Percentiles rank a stretch among this genome's conserved stretches.
phyloP scores from a whole-genome alignment of 2,329 filamentous ascomycete genomes.

The Arthrobotrys conoides region DNA sequence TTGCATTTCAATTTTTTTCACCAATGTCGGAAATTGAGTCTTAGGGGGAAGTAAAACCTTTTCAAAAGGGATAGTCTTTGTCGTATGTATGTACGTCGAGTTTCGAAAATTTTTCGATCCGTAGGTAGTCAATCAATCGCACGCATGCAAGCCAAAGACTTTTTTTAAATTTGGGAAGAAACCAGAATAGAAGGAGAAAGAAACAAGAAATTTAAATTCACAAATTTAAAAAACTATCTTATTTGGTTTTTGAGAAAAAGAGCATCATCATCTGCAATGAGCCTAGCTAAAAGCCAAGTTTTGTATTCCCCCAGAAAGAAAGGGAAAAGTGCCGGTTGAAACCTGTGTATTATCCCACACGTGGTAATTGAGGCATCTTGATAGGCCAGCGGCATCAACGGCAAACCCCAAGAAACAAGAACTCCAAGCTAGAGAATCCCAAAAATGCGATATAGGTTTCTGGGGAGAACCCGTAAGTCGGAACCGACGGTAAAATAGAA shows the following conservation, averaged over 20 bases:
- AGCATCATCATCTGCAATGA: neutral
- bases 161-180: too few relatives aligned
- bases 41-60: neutral
- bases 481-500: constrained; percentile 19
- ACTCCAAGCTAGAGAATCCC: neutral
- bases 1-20: neutral
- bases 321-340: constrained; percentile 20
- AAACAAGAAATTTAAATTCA: neutral
- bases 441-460: constrained; percentile 10
- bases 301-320: neutral
- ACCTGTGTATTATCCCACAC: constrained; percentile 17
- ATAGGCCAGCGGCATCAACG: constrained; percentile 52
- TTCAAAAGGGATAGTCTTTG: constrained; percentile 1
- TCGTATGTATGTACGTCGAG: constrained; percentile 10
- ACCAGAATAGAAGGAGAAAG: constrained; percentile 14
- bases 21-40: constrained; percentile 23
- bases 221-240: too few relatives aligned
- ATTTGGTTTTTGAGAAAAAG: neutral
- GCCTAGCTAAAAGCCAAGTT: constrained; percentile 15
- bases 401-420: constrained; percentile 22
- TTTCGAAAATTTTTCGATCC: constrained; percentile 15
- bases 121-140: neutral
- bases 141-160: neutral
- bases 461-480: neutral
- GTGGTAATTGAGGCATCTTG: constrained; percentile 53